These are phyloP conservation scores for Parmelia sp. DNA, from an alignment of 495 filamentous ascomycete species.

Conservation along the genomic window DNA sequence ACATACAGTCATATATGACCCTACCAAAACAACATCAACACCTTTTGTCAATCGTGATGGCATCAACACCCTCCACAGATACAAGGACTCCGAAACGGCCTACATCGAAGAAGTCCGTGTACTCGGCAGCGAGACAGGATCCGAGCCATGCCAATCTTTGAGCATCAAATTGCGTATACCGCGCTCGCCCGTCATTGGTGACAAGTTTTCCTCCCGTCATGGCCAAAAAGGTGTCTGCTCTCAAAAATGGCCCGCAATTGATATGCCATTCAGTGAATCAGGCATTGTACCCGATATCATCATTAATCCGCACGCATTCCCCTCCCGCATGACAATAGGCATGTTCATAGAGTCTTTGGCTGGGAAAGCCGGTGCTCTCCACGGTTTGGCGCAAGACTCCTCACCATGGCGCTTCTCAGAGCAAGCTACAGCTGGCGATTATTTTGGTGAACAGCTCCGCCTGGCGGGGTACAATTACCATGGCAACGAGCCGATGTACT, in stretches of 20 bases:
- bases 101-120: conserved; percentile 91
- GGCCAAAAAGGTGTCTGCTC: conserved; percentile 68
- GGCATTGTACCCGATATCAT: conserved; percentile 97
- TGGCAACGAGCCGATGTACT: conserved; percentile 97
- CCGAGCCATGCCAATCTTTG: conserved; percentile 73
- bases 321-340: conserved; percentile 99
- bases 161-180: conserved; percentile 91
- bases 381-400: conserved; percentile 88
- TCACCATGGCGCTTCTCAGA: conserved; percentile 94
- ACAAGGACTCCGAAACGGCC: conserved; percentile 81
- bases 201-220: conserved; percentile 55
- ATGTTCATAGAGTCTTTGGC: conserved; percentile 98
- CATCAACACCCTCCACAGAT: conserved; percentile 74
- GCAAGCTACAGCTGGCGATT: conserved; percentile 84
- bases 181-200: conserved; percentile 82
- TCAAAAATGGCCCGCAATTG: conserved; percentile 89
- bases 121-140: conserved; percentile 73
- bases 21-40: conserved; percentile 38
- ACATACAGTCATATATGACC: conserved; percentile 78
- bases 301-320: conserved; percentile 99
- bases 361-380: conserved; percentile 87
- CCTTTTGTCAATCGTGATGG: conserved; percentile 65
- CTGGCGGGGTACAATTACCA: conserved; percentile 96
- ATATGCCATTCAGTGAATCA: conserved; percentile 97
- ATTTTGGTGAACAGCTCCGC: conserved; percentile 90